Conservation (phyloP, 2,329 filamentous ascomycete genomes). For the Periconia sp. region DNA sequence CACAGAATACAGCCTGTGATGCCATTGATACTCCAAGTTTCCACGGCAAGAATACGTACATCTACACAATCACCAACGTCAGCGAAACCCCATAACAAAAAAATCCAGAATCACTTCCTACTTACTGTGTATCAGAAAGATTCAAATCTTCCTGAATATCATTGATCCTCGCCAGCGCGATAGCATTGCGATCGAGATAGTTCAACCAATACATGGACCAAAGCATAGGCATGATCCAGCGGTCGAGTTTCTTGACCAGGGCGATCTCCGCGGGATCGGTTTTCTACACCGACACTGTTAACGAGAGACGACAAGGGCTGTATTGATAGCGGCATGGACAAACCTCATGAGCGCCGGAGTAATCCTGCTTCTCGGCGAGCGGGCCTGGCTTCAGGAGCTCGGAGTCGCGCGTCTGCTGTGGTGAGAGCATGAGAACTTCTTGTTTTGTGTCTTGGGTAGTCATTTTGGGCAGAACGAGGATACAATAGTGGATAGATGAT, state of each 20-base stretch:
- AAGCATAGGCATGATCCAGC: slow-evolving; percentile 37
- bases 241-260: slow-evolving; percentile 34
- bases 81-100: neutral
- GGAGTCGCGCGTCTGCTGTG: slow-evolving; percentile 23
- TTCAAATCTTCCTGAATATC: slow-evolving; percentile 61
- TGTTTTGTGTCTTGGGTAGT: slow-evolving; percentile 21
- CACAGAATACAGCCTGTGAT: too few species aligned
- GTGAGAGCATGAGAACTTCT: slow-evolving; percentile 30
- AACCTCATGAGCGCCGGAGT: slow-evolving; percentile 35
- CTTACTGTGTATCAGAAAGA: slow-evolving; percentile 16
- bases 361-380: slow-evolving; percentile 30
- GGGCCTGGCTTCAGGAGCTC: slow-evolving; percentile 27
- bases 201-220: slow-evolving; percentile 12
- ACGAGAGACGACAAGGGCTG: neutral
- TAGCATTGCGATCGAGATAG: slow-evolving; percentile 59
- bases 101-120: neutral
- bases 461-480: slow-evolving; percentile 15
- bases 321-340: neutral
- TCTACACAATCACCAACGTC: neutral
- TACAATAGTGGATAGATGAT: too few species aligned
- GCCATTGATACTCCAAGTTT: slow-evolving; percentile 11
- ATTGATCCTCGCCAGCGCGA: slow-evolving; percentile 63
- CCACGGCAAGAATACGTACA: neutral
- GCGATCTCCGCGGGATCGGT: slow-evolving; percentile 38
- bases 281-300: slow-evolving; percentile 18